Percentiles rank a stretch among this genome's conserved stretches.
phyloP scores from a whole-genome alignment of 805 yeast genomes.

The Aciculoconidium aculeatum region DNA sequence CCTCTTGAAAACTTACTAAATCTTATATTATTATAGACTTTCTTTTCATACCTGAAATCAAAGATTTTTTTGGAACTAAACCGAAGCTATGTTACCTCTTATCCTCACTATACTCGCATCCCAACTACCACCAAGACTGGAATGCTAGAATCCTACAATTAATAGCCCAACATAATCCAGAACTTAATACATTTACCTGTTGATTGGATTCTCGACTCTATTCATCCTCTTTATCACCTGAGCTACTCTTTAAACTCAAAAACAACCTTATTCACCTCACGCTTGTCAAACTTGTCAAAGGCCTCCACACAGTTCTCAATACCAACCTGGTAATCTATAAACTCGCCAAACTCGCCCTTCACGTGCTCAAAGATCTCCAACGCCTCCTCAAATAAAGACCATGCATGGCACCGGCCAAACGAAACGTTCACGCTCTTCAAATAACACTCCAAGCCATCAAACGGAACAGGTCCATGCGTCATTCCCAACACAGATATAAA shows the following conservation, averaged over 20 bases:
- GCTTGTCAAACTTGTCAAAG: slow-evolving; percentile 47
- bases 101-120: too few species aligned
- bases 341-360: slow-evolving; percentile 41
- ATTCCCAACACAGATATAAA: slow-evolving; percentile 55
- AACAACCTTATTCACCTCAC: slow-evolving; percentile 50
- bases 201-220: too few species aligned
- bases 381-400: slow-evolving; percentile 50
- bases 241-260: slow-evolving; percentile 23
- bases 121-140: too few species aligned
- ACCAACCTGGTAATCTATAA: slow-evolving; percentile 44
- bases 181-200: too few species aligned
- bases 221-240: not conserved
- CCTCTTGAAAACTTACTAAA: too few species aligned
- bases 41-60: too few species aligned
- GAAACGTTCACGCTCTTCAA: slow-evolving; percentile 50
- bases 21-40: too few species aligned
- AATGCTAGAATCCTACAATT: too few species aligned
- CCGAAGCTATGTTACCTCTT: too few species aligned
- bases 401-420: slow-evolving; percentile 60
- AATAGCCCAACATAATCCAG: too few species aligned
- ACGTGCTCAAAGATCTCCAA: slow-evolving; percentile 41
- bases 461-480: slow-evolving; percentile 53
- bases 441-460: slow-evolving; percentile 53
- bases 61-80: too few species aligned
- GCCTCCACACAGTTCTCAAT: slow-evolving; percentile 42